Evolutionary conservation across 2,329 filamentous ascomycete species (phyloP).

Genomic region (Periconia digitata): DNA sequence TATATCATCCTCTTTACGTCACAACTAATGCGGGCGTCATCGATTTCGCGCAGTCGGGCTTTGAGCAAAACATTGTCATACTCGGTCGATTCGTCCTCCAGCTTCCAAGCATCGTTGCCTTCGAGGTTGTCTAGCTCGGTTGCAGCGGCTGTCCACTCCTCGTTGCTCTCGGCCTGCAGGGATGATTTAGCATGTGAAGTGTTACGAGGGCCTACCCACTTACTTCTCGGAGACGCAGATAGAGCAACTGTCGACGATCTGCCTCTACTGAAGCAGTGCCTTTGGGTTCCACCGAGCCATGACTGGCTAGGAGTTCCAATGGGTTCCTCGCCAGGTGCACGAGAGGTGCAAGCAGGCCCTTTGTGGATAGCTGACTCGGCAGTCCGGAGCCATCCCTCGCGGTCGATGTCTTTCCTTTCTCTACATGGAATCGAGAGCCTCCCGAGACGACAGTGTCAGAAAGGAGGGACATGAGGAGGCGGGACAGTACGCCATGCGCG

Average conservation of each 20-base stretch:
- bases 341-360: constrained; percentile 37
- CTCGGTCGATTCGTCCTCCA: constrained; percentile 64
- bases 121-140: constrained; percentile 77
- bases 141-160: constrained; percentile 76
- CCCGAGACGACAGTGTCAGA: constrained; percentile 37
- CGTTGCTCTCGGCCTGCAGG: constrained; percentile 64
- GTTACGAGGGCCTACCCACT: constrained; percentile 34
- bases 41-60: constrained; percentile 69
- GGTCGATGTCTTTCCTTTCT: constrained; percentile 7
- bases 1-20: constrained; percentile 79
- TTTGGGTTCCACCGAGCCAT: constrained; percentile 8
- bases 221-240: constrained; percentile 67
- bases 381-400: constrained; percentile 13
- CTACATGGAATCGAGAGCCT: constrained; percentile 31
- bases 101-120: constrained; percentile 80
- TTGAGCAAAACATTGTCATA: constrained; percentile 73
- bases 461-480: constrained; percentile 39
- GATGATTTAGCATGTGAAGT: constrained; percentile 30
- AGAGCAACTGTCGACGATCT: constrained; percentile 60
- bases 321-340: constrained; percentile 40
- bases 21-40: constrained; percentile 69
- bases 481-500: constrained; percentile 36
- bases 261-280: constrained; percentile 5
- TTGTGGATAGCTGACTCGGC: constrained; percentile 33
- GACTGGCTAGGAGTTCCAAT: constrained; percentile 23